Percentiles rank a stretch among this genome's conserved stretches.
These are phyloP conservation scores for Gastrodia elata DNA, from an alignment of 106 monocot genomes.

Conservation along the genomic window DNA sequence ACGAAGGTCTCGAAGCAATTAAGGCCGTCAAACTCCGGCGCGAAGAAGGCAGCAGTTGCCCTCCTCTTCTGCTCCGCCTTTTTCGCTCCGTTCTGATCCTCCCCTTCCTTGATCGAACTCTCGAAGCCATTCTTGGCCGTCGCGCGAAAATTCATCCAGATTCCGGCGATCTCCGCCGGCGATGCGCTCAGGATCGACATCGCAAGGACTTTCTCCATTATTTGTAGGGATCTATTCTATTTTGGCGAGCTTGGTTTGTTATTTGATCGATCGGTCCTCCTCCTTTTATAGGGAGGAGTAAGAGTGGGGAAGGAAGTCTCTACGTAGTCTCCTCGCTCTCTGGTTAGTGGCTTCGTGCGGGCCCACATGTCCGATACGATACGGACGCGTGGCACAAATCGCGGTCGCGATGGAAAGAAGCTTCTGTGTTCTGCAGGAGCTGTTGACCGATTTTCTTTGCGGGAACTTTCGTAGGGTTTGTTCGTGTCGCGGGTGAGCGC, in stretches of 20 bases:
- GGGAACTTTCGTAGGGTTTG: too few relatives aligned
- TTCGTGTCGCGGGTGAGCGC: too few relatives aligned
- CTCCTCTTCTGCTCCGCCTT: neutral
- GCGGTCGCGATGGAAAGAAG: neutral
- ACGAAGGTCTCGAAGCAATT: conserved; percentile 50
- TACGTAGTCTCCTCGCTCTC: too few relatives aligned
- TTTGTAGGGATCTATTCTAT: neutral
- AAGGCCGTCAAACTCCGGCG: conserved; percentile 48
- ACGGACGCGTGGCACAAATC: neutral
- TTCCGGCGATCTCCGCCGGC: conserved; percentile 10
- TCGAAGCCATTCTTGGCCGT: neutral
- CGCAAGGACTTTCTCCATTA: conserved; percentile 5
- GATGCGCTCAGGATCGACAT: conserved; percentile 10
- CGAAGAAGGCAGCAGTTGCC: conserved; percentile 13
- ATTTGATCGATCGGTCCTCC: neutral
- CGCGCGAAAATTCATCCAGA: neutral
- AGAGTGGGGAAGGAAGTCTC: neutral
- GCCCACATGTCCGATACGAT: neutral
- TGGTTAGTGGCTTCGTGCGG: too few relatives aligned
- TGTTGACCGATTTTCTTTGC: neutral
- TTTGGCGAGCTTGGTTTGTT: neutral
- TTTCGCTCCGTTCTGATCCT: neutral
- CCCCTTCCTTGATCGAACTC: neutral
- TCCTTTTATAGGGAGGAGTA: conserved; percentile 3
- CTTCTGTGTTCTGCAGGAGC: neutral